phyloP scores from a whole-genome alignment of 257 asterid species.

The Rauvolfia tetraphylla region DNA sequence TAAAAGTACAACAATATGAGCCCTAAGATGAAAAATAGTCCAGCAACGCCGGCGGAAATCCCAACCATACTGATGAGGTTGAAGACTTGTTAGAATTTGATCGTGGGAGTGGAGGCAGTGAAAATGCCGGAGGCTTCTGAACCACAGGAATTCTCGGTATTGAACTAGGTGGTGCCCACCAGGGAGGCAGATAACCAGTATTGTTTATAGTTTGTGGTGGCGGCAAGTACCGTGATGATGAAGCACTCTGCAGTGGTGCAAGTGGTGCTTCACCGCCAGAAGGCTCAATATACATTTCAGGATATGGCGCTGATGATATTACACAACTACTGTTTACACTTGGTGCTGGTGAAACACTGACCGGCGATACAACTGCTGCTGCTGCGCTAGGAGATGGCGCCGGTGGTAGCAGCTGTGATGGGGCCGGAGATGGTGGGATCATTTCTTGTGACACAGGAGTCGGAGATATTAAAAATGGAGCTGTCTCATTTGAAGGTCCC shows the following conservation, averaged over 20 bases:
- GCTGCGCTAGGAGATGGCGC: background rate
- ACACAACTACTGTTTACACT: background rate
- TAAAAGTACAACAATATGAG: too few species aligned
- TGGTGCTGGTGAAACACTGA: too few species aligned
- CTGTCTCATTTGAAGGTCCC: too few species aligned
- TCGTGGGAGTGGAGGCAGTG: background rate
- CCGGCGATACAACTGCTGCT: background rate
- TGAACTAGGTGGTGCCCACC: too few species aligned
- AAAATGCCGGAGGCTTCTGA: background rate
- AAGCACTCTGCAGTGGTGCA: background rate
- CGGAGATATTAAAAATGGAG: background rate
- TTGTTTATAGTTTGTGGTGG: too few species aligned
- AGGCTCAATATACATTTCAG: too few species aligned
- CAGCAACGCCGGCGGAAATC: too few species aligned
- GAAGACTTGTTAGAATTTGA: background rate
- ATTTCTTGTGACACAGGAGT: too few species aligned
- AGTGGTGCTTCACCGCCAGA: too few species aligned
- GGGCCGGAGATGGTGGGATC: background rate
- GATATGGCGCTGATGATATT: background rate
- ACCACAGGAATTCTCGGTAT: background rate
- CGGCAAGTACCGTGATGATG: background rate
- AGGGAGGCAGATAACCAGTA: too few species aligned
- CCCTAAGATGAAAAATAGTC: too few species aligned
- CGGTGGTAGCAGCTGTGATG: background rate
- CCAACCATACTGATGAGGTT: background rate